Conservation (phyloP, 1,284 basidiomycete genomes). For the Puccinia polysora region DNA sequence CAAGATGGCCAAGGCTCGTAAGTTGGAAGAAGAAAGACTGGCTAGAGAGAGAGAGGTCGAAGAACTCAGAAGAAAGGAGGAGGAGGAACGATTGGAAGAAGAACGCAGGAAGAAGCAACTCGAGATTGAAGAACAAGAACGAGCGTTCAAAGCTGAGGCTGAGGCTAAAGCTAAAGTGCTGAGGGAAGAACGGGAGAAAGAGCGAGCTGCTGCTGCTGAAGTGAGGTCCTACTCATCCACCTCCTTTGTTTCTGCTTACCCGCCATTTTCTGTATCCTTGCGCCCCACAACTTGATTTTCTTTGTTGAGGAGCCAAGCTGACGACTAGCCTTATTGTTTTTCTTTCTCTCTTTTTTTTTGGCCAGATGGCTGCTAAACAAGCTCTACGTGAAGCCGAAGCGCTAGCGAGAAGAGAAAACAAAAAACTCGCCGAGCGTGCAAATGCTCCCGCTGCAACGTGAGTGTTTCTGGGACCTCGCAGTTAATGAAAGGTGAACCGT, state of each 20-base stretch:
- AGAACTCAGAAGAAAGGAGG: conserved; percentile 48
- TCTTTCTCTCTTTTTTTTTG: neutral
- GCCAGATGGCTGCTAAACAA: conserved; percentile 32
- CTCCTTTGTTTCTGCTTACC: neutral
- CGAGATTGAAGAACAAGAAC: conserved; percentile 48
- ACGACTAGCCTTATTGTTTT: neutral
- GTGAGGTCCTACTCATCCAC: too few species aligned
- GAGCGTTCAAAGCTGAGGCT: conserved; percentile 45
- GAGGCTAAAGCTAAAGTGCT: conserved; percentile 49
- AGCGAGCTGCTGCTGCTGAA: conserved; percentile 51
- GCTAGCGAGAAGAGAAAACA: conserved; percentile 24
- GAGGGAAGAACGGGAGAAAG: conserved; percentile 51
- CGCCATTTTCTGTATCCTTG: neutral
- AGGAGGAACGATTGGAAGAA: conserved; percentile 47
- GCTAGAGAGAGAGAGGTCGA: conserved; percentile 47
- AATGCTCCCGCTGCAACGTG: conserved; percentile 4
- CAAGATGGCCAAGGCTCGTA: conserved; percentile 45
- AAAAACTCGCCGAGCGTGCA: conserved; percentile 8
- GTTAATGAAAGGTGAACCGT: neutral
- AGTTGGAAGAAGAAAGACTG: conserved; percentile 45
- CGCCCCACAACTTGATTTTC: neutral
- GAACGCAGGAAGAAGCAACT: conserved; percentile 47
- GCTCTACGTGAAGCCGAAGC: conserved; percentile 30
- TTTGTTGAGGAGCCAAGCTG: neutral
- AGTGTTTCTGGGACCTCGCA: neutral